phyloP scores from a whole-genome alignment of 495 filamentous ascomycete genomes.

The Penicillium macrosclerotiorum region DNA sequence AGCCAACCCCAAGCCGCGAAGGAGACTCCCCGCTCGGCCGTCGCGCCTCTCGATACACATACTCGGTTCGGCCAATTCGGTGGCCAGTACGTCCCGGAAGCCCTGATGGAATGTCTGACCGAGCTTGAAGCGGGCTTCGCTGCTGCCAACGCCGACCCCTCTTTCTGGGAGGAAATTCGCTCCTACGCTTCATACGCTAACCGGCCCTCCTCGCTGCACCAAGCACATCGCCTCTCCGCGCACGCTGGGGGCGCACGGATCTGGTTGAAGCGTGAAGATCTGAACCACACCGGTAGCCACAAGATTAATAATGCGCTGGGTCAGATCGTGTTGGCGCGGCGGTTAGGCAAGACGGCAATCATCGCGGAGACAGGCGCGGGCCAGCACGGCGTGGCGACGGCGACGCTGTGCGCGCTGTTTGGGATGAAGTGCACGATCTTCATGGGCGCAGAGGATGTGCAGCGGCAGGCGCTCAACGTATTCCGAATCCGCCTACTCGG shows the following conservation, averaged over 20 bases:
- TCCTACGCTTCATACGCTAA: slow-evolving; percentile 6
- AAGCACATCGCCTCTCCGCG: slow-evolving; percentile 81
- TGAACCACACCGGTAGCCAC: slow-evolving; percentile 81
- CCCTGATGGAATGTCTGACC: not conserved
- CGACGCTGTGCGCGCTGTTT: slow-evolving; percentile 90
- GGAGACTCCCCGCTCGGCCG: not conserved
- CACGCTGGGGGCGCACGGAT: slow-evolving; percentile 86
- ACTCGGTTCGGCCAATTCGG: slow-evolving; percentile 6
- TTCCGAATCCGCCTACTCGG: slow-evolving; percentile 92
- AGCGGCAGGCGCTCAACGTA: slow-evolving; percentile 87
- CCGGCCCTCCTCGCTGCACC: slow-evolving; percentile 33
- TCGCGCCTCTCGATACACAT: not conserved
- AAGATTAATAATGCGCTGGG: slow-evolving; percentile 97
- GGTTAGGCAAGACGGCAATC: slow-evolving; percentile 86
- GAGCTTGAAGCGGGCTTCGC: slow-evolving; percentile 9
- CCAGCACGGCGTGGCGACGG: slow-evolving; percentile 92
- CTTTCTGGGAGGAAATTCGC: slow-evolving; percentile 11
- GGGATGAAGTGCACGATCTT: slow-evolving; percentile 92
- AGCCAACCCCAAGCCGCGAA: not conserved
- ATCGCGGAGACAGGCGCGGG: slow-evolving; percentile 95
- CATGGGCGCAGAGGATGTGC: slow-evolving; percentile 95
- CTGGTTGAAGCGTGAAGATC: slow-evolving; percentile 92
- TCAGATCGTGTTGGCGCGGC: slow-evolving; percentile 76
- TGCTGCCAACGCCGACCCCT: not conserved
- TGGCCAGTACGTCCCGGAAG: slow-evolving; percentile 12